phyloP scores from a whole-genome alignment of 2,329 filamentous ascomycete species.

The Penicillium olsonii region DNA sequence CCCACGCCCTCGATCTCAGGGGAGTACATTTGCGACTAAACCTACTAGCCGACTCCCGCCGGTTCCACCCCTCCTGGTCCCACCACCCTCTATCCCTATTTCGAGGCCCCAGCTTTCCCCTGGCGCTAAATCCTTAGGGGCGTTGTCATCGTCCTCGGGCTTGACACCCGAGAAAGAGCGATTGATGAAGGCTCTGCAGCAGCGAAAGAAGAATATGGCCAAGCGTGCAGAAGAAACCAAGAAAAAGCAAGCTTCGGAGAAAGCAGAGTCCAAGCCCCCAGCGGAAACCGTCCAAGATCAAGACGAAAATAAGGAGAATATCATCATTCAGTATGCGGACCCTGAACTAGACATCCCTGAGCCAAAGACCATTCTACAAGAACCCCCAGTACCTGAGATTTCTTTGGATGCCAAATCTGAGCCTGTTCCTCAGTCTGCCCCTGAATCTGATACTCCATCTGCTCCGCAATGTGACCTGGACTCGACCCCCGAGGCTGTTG shows the following conservation, averaged over 20 bases:
- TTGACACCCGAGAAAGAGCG: slow-evolving; percentile 88
- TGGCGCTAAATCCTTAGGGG: slow-evolving; percentile 47
- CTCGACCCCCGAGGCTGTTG: slow-evolving; percentile 1
- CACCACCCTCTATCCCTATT: slow-evolving; percentile 38
- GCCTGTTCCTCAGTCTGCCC: slow-evolving; percentile 1
- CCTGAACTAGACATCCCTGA: slow-evolving; percentile 8
- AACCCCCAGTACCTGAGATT: background rate
- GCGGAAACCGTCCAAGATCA: slow-evolving; percentile 21
- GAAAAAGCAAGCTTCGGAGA: slow-evolving; percentile 21
- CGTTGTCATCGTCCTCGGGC: slow-evolving; percentile 46
- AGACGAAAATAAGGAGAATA: slow-evolving; percentile 27
- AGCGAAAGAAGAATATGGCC: slow-evolving; percentile 77
- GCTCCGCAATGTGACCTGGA: background rate
- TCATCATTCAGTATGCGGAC: slow-evolving; percentile 20
- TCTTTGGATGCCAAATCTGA: background rate
- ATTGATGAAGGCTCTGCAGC: slow-evolving; percentile 89
- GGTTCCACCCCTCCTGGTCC: slow-evolving; percentile 42
- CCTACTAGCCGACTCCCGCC: slow-evolving; percentile 36
- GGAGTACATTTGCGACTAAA: slow-evolving; percentile 33
- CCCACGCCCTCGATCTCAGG: slow-evolving; percentile 48
- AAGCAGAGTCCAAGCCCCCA: slow-evolving; percentile 12
- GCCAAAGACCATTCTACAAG: slow-evolving; percentile 12
- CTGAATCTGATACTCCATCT: slow-evolving; percentile 7
- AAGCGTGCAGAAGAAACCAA: slow-evolving; percentile 36
- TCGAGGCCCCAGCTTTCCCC: slow-evolving; percentile 39